Evolutionary conservation across 306 rosid genomes (phyloP).

Genomic region (Trifolium subterraneum): DNA sequence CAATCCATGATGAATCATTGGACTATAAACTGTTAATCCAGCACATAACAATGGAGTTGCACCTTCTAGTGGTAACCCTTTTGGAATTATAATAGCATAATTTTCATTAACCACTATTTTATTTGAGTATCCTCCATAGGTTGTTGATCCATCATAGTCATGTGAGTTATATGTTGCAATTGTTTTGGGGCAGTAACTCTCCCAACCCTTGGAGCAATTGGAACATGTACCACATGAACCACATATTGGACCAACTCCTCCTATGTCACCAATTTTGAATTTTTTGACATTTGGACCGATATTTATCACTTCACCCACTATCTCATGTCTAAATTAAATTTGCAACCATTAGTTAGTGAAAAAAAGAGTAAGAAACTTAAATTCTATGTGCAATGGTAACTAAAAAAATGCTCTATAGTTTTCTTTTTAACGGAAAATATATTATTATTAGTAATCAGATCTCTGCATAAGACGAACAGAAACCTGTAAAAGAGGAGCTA

Average conservation of each 20-base stretch:
- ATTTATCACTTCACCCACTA: constrained; percentile 32
- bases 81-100: constrained; percentile 8
- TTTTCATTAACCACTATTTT: constrained; percentile 11
- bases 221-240: constrained; percentile 33
- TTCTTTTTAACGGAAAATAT: too few relatives aligned
- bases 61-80: constrained; percentile 18
- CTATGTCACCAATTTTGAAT: constrained; percentile 45
- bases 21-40: constrained; percentile 20
- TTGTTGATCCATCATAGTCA: constrained; percentile 35
- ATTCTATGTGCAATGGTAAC: neutral
- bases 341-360: neutral
- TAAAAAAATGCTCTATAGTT: too few relatives aligned
- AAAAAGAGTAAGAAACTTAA: neutral
- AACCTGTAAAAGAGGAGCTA: too few relatives aligned
- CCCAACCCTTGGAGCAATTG: constrained; percentile 8
- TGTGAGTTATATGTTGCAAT: constrained; percentile 25
- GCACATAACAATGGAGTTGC: constrained; percentile 12
- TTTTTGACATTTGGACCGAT: constrained; percentile 41
- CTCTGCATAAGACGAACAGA: too few relatives aligned
- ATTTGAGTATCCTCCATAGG: constrained; percentile 21
- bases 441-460: too few relatives aligned
- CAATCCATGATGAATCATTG: constrained; percentile 6
- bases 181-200: constrained; percentile 26
- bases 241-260: constrained; percentile 41
- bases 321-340: constrained; percentile 41